Base-by-base conservation (phyloP, 2,329 filamentous ascomycete species). In the Fusarium scirpi region DNA sequence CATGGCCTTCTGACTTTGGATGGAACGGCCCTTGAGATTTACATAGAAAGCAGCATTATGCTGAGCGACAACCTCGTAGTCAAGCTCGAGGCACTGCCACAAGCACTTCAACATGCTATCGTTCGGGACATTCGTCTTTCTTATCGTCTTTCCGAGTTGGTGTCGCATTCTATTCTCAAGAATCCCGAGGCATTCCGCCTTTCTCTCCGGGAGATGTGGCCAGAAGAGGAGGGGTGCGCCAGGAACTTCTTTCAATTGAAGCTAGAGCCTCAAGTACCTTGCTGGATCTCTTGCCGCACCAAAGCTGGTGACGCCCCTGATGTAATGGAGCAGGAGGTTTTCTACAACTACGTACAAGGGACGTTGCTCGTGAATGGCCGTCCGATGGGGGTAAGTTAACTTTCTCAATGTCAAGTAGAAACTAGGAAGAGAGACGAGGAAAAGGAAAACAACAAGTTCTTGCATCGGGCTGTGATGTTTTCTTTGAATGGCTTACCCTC, bases 301-400 rank as follows among this genome's bases (percentile, higher is more conserved):
- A 29, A 27, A 25, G 54, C 62, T 15, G 60, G 62, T 3, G 57
- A 59, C 1, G 57, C 29, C 6, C 18, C 4, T 9, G 48, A 69
- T 24, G 27, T 25, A 1, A 34, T 51, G 8, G 57, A 56, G 9
- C 75, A 76, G 13, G 58, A 32, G 13, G 68, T 76, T 30, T 74
- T 78, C n/a, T 82, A 79, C 48, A 80, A 84, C 30, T 55, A 56
- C 7, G 58, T 71, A 3, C 60, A 73, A 30, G 75, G 75, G 11
- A 41, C 68, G 15, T 52, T 84, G 0, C 61, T 83, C 0, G 76
- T 84, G 0, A 76, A 83, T 58, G 66, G 73, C 20, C 71, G 74
- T 49, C 67, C 81, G 4, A 60, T 79, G 44, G 70, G 80, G n/a
- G 49, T 53, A 20, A 43, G 49, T 52, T 13, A 8, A 8, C 15